Base-by-base conservation (phyloP, 78 protist species). In the Monocercomonoides exilis region DNA sequence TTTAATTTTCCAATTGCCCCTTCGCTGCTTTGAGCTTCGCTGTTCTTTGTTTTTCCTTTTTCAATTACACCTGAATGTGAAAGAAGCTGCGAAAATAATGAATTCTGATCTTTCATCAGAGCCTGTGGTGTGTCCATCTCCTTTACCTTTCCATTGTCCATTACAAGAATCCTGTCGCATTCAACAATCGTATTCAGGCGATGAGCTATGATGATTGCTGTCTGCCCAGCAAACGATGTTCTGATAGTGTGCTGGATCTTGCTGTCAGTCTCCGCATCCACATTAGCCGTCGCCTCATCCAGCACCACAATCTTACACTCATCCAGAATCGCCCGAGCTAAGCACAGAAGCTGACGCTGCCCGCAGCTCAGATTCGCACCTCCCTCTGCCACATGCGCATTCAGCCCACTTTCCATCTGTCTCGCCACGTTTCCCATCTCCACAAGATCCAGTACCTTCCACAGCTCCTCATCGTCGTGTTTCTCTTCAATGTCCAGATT, bases 301-400 rank as follows among this genome's bases (percentile, higher is more conserved):
- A 92, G 80, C 33, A 92, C 21, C 93, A n/a, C n/a, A n/a, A n/a
- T n/a, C n/a, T n/a, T n/a, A n/a, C n/a, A n/a, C n/a, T n/a, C n/a
- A n/a, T n/a, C 77, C 38, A 94, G 88, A 38, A 97, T 42, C 11
- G 99, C 99, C 21, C 99, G 90, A 0, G 94, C 97, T n/a, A 96
- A 32, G 85, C 99, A 96, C 5, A 97, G 41, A 42, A 97, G 91
- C 92, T 97, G 98, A 0, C 95, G 88, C 87, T 96, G 96, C 6
- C 98, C 98, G 11, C 84, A 84, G 0, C 87, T 77, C 0, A 91
- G n/a, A n/a, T n/a, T n/a, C n/a, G n/a, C n/a, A n/a, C n/a, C n/a
- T n/a, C n/a, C n/a, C n/a, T n/a, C n/a, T 41, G 86, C 91, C 34
- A 89, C 41, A 3, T 3, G 42, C 1, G 0, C 0, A 1, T 43